Base-by-base conservation (phyloP, 305 asterid genomes). In the Fraxinus sp. region DNA sequence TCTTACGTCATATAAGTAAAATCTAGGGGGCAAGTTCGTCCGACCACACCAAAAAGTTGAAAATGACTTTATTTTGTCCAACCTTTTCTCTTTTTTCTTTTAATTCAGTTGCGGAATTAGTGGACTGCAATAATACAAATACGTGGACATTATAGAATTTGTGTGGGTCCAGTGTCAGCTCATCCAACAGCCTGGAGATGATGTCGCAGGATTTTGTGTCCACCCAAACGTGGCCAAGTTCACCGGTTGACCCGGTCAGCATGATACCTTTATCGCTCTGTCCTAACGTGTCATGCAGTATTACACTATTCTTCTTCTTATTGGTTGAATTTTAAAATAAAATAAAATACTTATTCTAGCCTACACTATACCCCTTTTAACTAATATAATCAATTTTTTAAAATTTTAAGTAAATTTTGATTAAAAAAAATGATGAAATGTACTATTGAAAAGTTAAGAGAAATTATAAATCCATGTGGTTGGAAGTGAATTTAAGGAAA, bases 101-200 rank as follows among this genome's bases (percentile, higher is more conserved):
- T 7, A 37, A 7, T 22, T 33, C 20, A 62, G 7, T 3, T 75
- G 35, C 52, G 77, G 87, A 86, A 84, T 86, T 55, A 80, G 89
- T 84, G 84, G 79, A 62, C 2, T 37, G 43, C 43, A 39, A 39
- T 39, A 1, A 39, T 39, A 39, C 7, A 39, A 39, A 39, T 39
- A 39, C 28, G 78, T 81, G 80, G 86, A 82, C 66, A 18, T 26
- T 81, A 83, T 70, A 77, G 49, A 74, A 39, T 41, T 78, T 68
- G 86, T 84, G 68, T 57, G 84, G 86, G 81, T 11, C 75, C 77
- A 68, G 32, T 79, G 84, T 68, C 83, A 10, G 70, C 78, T 84
- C 71, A 73, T 18, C 82, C 82, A 71, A 26, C 71, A 14, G 10
- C 36, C 71, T 66, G 37, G 43, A 81, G 9, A 75, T 36, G 78